Conservation (phyloP, 768 basidiomycete species). For the Boletus rubropictus region DNA sequence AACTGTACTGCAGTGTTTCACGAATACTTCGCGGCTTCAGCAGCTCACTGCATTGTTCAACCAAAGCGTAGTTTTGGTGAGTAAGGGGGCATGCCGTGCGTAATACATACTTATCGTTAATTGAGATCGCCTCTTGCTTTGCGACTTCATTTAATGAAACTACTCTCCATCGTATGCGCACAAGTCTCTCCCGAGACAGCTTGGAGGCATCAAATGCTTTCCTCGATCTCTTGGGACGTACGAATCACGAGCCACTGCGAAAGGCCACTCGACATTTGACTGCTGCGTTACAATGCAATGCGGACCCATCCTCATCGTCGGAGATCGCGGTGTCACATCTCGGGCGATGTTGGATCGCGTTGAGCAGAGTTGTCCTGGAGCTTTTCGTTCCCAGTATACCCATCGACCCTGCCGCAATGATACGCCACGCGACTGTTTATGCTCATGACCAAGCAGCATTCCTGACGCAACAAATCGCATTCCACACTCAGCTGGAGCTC, state of each 20-base stretch:
- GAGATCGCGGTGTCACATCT: conserved; percentile 31
- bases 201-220: conserved; percentile 21
- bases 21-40: conserved; percentile 34
- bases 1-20: conserved; percentile 36
- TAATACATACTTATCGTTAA: conserved; percentile 4
- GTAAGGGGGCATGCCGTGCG: conserved; percentile 7
- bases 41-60: conserved; percentile 40
- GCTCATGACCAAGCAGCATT: conserved; percentile 37
- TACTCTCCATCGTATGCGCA: conserved; percentile 13
- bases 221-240: conserved; percentile 30
- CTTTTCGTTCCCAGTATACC: conserved; percentile 80
- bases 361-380: conserved; percentile 55
- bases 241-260: conserved; percentile 32
- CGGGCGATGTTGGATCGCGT: conserved; percentile 53
- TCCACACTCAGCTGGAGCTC: conserved; percentile 53
- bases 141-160: conserved; percentile 32
- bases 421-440: conserved; percentile 42
- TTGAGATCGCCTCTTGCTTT: conserved; percentile 44
- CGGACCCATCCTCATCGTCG: conserved; percentile 9
- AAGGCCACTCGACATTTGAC: conserved; percentile 31
- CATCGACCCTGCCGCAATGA: conserved; percentile 76
- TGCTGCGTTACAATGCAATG: conserved; percentile 21
- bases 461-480: conserved; percentile 43
- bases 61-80: conserved; percentile 39
- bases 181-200: conserved; percentile 1